Evolutionary conservation across 225 moss, liverwort and hornwort species (phyloP).

Genomic region (Marchantia paleacea): DNA sequence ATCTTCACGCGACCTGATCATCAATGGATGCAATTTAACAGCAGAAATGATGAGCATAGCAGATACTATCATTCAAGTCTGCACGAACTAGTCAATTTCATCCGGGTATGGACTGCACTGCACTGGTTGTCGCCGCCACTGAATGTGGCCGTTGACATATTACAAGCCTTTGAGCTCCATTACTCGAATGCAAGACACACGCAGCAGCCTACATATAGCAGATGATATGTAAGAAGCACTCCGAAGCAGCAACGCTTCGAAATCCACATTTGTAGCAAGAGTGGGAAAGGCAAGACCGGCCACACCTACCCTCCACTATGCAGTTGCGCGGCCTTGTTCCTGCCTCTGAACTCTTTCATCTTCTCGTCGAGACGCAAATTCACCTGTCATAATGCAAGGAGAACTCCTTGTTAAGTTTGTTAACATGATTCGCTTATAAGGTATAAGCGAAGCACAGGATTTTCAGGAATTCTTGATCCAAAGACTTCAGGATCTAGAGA

Average conservation of each 20-base stretch:
- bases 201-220: too few relatives aligned
- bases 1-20: constrained; percentile 37
- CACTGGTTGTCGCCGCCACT: too few relatives aligned
- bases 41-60: not conserved
- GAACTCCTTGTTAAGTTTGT: not conserved
- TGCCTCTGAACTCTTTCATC: constrained; percentile 73
- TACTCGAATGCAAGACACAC: not conserved
- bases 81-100: not conserved
- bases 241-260: too few relatives aligned
- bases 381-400: constrained; percentile 43
- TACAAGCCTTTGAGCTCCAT: not conserved
- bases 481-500: not conserved
- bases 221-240: too few relatives aligned
- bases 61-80: not conserved
- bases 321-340: constrained; percentile 85
- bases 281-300: not conserved
- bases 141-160: too few relatives aligned
- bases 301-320: constrained; percentile 57
- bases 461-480: not conserved
- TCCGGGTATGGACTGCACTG: too few relatives aligned
- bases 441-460: not conserved
- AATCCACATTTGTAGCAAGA: too few relatives aligned
- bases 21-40: constrained; percentile 7
- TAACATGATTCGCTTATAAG: not conserved
- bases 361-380: constrained; percentile 58